Evolutionary conservation across 176 grass and related monocot species (phyloP).

Genomic region (Eremochloa ophiuroides): DNA sequence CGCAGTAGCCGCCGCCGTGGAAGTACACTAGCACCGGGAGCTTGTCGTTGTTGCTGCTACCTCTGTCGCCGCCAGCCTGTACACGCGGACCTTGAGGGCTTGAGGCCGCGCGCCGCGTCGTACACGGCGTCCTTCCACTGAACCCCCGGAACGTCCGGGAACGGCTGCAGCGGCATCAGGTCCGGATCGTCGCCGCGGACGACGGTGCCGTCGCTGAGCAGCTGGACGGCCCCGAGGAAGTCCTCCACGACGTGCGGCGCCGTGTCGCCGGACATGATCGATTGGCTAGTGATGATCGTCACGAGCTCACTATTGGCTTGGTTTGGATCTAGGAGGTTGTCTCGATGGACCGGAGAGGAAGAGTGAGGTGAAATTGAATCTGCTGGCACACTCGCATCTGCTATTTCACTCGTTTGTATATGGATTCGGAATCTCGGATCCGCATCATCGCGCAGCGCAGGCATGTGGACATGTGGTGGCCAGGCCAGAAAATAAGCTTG

Average conservation of each 20-base stretch:
- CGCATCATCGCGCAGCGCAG: neutral
- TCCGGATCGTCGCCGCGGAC: slow-evolving; percentile 8
- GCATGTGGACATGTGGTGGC: neutral
- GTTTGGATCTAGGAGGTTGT: neutral
- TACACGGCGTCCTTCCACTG: slow-evolving; percentile 32
- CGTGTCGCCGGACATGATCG: slow-evolving; percentile 23
- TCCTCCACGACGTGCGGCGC: slow-evolving; percentile 34
- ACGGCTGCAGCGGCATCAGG: neutral
- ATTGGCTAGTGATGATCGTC: neutral
- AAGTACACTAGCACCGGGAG: slow-evolving; percentile 28
- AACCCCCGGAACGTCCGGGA: slow-evolving; percentile 6
- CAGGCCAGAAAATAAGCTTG: too few species aligned
- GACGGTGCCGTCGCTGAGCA: slow-evolving; percentile 35
- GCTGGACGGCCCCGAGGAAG: slow-evolving; percentile 4
- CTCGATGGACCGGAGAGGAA: neutral
- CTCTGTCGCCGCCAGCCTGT: neutral
- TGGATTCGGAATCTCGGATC: neutral
- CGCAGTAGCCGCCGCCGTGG: slow-evolving; percentile 28
- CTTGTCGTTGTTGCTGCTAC: too few species aligned
- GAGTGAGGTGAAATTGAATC: neutral
- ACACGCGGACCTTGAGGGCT: slow-evolving; percentile 6
- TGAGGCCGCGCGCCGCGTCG: slow-evolving; percentile 18
- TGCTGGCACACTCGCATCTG: neutral
- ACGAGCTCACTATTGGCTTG: too few species aligned
- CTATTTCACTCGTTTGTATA: neutral